Percentiles rank a stretch among this genome's conserved stretches.
phyloP scores from a whole-genome alignment of 2,329 filamentous ascomycete genomes.

The Periconia macrospinosa region DNA sequence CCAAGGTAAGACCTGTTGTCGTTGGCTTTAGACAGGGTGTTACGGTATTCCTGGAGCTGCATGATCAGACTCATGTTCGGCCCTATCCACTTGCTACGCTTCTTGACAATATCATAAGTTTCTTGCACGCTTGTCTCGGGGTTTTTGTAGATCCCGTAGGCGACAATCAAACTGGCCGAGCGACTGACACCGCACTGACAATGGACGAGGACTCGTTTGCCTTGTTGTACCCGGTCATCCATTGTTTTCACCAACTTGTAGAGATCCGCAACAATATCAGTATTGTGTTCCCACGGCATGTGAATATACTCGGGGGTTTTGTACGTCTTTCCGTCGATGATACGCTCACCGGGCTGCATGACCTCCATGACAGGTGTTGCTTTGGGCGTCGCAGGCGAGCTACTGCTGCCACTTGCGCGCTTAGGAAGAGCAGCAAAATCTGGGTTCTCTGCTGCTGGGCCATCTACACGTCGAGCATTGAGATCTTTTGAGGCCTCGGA shows the following conservation, averaged over 20 bases:
- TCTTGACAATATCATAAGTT: constrained; percentile 78
- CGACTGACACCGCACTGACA: constrained; percentile 86
- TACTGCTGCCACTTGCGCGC: constrained; percentile 27
- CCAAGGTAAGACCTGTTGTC: constrained; percentile 34
- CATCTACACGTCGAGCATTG: constrained; percentile 39
- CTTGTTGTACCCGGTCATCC: constrained; percentile 69
- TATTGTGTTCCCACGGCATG: constrained; percentile 87
- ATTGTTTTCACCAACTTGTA: constrained; percentile 76
- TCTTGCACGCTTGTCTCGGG: constrained; percentile 78
- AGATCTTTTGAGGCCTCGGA: constrained; percentile 36
- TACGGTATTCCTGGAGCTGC: constrained; percentile 77
- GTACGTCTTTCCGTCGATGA: constrained; percentile 27
- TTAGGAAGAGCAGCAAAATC: constrained; percentile 39
- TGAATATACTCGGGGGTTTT: constrained; percentile 78
- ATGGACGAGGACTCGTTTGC: constrained; percentile 79
- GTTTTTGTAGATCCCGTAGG: constrained; percentile 80
- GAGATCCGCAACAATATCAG: constrained; percentile 77
- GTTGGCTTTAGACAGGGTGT: constrained; percentile 46
- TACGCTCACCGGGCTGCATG: constrained; percentile 25
- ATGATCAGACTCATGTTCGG: constrained; percentile 93
- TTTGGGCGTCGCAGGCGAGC: constrained; percentile 55
- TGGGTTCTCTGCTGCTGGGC: constrained; percentile 37
- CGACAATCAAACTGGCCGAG: constrained; percentile 83
- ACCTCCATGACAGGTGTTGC: constrained; percentile 51
- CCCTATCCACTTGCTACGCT: constrained; percentile 83